Evolutionary conservation across 177 flowering plant genomes (phyloP).

Genomic region (Vitis hybrid): DNA sequence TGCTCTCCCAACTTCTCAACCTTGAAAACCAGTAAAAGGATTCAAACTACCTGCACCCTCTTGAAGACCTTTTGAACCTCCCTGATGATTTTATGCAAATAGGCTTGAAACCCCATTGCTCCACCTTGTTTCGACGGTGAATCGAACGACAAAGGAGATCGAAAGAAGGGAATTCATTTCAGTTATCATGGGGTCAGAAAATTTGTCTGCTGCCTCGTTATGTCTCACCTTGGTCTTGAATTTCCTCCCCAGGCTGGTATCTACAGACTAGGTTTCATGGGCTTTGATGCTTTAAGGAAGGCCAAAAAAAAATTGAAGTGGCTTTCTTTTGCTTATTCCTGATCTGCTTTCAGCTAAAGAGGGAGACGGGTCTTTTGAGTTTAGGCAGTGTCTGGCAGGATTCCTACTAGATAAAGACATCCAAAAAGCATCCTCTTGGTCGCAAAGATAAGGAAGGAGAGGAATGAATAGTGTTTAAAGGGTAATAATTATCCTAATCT

Average conservation of each 20-base stretch:
- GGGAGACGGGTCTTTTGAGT: constrained; percentile 3
- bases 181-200: not conserved
- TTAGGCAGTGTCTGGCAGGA: constrained; percentile 7
- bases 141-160: constrained; percentile 30
- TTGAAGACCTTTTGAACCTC: too few species aligned
- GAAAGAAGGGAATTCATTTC: constrained; percentile 25
- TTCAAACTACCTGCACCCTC: not conserved
- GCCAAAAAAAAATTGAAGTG: too few species aligned
- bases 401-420: constrained; percentile 9
- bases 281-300: not conserved
- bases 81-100: constrained; percentile 7
- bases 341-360: not conserved
- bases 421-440: constrained; percentile 7
- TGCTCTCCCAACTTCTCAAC: not conserved
- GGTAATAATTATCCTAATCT: too few species aligned
- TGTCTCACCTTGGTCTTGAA: not conserved
- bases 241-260: not conserved
- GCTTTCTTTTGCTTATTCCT: not conserved
- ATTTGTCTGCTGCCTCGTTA: not conserved
- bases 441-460: constrained; percentile 3
- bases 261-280: not conserved
- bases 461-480: not conserved
- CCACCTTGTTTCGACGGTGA: constrained; percentile 4
- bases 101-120: constrained; percentile 5
- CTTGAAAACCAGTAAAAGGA: not conserved